Evolutionary conservation across 2,329 filamentous ascomycete genomes (phyloP).

Genomic region (Diaporthe sp.): DNA sequence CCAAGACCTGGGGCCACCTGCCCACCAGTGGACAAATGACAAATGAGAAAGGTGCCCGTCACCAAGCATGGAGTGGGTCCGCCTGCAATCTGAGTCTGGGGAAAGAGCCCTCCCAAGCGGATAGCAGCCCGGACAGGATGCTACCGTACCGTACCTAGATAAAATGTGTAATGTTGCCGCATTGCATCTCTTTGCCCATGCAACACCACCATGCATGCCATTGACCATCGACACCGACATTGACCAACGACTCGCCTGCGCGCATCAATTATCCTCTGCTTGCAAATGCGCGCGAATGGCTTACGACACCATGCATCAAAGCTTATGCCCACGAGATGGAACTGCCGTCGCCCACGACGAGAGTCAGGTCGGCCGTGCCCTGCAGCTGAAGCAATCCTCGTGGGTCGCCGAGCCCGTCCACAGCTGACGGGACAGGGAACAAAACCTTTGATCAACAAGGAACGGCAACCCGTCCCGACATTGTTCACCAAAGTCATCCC

Average conservation of each 20-base stretch:
- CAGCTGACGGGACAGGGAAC: not conserved
- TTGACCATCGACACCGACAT: not conserved
- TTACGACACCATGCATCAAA: not conserved
- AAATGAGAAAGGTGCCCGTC: conserved; percentile 9
- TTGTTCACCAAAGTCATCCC: conserved; percentile 7
- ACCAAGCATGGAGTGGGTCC: conserved; percentile 14
- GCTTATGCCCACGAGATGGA: conserved; percentile 4
- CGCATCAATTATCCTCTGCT: not conserved
- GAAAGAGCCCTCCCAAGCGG: conserved; percentile 17
- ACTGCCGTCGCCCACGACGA: conserved; percentile 14
- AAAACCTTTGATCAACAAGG: not conserved
- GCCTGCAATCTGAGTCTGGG: conserved; percentile 25
- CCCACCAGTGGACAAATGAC: conserved; percentile 20
- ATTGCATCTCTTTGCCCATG: conserved; percentile 7
- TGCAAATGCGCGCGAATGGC: not conserved
- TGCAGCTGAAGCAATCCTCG: conserved; percentile 19
- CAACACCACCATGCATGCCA: not conserved
- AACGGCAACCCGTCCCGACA: not conserved
- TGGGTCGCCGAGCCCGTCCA: conserved; percentile 4
- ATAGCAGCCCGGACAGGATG: conserved; percentile 27
- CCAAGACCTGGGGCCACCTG: conserved; percentile 7
- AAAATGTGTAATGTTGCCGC: conserved; percentile 1
- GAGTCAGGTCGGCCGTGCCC: conserved; percentile 30
- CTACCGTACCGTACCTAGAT: conserved; percentile 1
- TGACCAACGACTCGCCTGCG: not conserved